Evolutionary conservation across 148 eudicot genomes (phyloP).

Genomic region (Vaccinium myrtillus): DNA sequence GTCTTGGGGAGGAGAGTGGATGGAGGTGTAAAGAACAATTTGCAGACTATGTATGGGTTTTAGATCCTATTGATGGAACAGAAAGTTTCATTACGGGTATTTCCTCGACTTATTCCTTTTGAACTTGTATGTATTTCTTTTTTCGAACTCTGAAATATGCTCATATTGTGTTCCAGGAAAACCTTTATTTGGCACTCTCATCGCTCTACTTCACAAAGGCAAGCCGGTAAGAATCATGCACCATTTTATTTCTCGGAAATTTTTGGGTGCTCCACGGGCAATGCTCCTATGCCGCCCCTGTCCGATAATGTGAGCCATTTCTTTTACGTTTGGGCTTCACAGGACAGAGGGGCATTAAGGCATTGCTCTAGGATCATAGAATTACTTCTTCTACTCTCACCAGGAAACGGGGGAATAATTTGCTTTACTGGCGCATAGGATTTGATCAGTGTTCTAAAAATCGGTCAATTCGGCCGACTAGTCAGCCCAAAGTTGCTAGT

Average conservation of each 20-base stretch:
- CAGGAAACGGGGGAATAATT: not conserved
- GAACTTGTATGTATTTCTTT: not conserved
- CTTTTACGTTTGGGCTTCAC: not conserved
- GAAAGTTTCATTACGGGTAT: conserved; percentile 93
- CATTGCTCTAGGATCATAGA: not conserved
- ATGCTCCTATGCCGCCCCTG: not conserved
- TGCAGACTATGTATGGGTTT: conserved; percentile 91
- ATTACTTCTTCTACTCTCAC: not conserved
- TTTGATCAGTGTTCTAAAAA: too few species aligned
- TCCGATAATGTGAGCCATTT: not conserved
- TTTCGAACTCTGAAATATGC: not conserved
- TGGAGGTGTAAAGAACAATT: conserved; percentile 78
- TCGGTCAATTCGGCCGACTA: too few species aligned
- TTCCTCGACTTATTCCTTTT: not conserved
- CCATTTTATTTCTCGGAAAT: not conserved
- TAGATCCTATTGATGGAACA: conserved; percentile 97
- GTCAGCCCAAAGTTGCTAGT: too few species aligned
- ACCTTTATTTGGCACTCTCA: conserved; percentile 90
- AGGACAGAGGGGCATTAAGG: not conserved
- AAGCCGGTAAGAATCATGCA: conserved; percentile 74
- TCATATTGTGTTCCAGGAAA: conserved; percentile 52
- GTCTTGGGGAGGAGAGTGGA: conserved; percentile 91
- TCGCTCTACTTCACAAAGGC: conserved; percentile 78
- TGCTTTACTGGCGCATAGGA: not conserved
- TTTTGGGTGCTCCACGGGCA: too few species aligned